Evolutionary conservation across 352 stramenopile species (phyloP).

Genomic region (Thraustochytrium sp.): DNA sequence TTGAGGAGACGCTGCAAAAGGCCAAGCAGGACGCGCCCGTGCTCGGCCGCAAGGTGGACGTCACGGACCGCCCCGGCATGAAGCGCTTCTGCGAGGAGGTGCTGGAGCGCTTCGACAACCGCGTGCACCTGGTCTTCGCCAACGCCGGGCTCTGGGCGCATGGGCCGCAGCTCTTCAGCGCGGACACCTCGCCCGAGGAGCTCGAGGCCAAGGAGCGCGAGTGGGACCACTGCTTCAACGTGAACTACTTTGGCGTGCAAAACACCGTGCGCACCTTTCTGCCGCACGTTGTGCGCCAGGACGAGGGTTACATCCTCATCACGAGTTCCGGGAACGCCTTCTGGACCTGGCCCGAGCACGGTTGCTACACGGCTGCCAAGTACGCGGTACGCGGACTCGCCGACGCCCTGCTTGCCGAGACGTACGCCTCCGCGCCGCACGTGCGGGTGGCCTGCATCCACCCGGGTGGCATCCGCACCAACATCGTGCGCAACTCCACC

Average conservation of each 20-base stretch:
- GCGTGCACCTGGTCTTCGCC: constrained; percentile 6
- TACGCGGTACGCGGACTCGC: constrained; percentile 30
- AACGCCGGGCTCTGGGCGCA: neutral
- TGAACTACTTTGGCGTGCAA: constrained; percentile 37
- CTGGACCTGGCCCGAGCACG: constrained; percentile 36
- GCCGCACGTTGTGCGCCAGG: constrained; percentile 14
- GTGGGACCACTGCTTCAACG: constrained; percentile 27
- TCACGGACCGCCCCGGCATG: neutral
- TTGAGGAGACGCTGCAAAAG: neutral
- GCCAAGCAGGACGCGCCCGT: neutral
- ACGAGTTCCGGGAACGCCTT: constrained; percentile 10
- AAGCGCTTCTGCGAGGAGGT: neutral
- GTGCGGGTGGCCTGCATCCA: constrained; percentile 21
- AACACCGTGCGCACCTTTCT: constrained; percentile 17
- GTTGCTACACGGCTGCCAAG: constrained; percentile 30
- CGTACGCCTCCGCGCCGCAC: constrained; percentile 32
- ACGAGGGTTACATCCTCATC: constrained; percentile 1
- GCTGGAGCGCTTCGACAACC: neutral
- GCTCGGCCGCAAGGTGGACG: neutral
- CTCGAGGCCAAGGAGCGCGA: neutral
- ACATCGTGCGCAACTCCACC: constrained; percentile 16
- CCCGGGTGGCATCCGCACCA: neutral
- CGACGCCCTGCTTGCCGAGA: constrained; percentile 17
- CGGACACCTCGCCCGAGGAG: neutral
- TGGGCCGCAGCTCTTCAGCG: neutral